Conservation (phyloP, 2,329 filamentous ascomycete genomes). For the Claviceps sp. region DNA sequence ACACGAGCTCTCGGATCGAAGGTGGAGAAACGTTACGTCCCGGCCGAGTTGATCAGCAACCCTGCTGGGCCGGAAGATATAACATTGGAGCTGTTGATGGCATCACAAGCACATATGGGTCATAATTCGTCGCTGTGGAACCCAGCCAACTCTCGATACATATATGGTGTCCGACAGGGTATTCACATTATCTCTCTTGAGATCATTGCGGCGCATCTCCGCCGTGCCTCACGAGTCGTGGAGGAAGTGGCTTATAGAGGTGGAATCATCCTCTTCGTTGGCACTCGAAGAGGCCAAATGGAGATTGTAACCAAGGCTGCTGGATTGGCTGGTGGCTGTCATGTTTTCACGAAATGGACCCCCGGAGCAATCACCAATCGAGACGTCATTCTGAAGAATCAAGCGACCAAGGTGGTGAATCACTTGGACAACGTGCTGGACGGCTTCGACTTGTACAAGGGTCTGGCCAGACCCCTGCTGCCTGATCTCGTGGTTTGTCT, state of each 20-base stretch:
- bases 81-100: conserved; percentile 81
- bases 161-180: conserved; percentile 76
- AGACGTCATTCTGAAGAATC: conserved; percentile 67
- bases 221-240: conserved; percentile 86
- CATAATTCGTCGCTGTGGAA: conserved; percentile 91
- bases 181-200: conserved; percentile 92
- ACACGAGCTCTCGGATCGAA: conserved; percentile 35
- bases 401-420: conserved; percentile 62
- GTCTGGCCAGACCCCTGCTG: conserved; percentile 51
- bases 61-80: conserved; percentile 70
- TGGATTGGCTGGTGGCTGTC: conserved; percentile 62
- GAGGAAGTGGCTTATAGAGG: conserved; percentile 72
- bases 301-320: conserved; percentile 71
- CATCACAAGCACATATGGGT: conserved; percentile 76
- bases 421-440: conserved; percentile 47
- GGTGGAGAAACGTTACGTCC: conserved; percentile 46
- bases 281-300: conserved; percentile 71
- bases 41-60: conserved; percentile 51
- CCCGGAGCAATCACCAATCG: conserved; percentile 88
- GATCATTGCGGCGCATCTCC: conserved; percentile 72
- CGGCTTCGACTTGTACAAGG: conserved; percentile 54
- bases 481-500: conserved; percentile 87
- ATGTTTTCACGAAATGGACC: conserved; percentile 87
- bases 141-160: conserved; percentile 84
- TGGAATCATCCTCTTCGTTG: conserved; percentile 81